Evolutionary conservation across 2,329 filamentous ascomycete genomes (phyloP), one percentile per base, ranked within the genome.

Genomic region (Trichophyton benhamiae): DNA sequence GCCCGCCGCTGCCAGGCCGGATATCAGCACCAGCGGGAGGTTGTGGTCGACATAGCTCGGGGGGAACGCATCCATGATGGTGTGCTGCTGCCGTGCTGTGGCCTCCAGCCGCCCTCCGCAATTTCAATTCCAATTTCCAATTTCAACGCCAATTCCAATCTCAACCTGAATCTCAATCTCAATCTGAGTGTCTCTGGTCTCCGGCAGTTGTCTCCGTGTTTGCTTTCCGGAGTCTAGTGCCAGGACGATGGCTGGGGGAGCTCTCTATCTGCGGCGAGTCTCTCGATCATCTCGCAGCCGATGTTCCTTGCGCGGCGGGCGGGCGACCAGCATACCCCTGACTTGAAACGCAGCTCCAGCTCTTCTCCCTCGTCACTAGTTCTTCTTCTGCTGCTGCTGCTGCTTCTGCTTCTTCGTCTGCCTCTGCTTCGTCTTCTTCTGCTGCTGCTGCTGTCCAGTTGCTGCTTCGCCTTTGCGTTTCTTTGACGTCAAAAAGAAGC

Each of bases 31-130:
- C 62, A 96, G 81, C 41, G 92, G 92, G 68, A 95, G 81, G 75
- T 94, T 95, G 76, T 94, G 91, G 72, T 86, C 84, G 73, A 95
- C 80, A 77, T 91, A 95, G 74, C 87, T 87, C 65, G 73, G 68
- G 25, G 77, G 76, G 65, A 77, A 79, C 63, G 73, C 74, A 67
- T 78, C 75, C 77, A 78, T 78, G 27, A 27, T 30, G 52, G 8
- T 7, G 27, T 30, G 27, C 27, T 30, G 27, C 27, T 30, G 27
- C 27, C 27, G 27, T 7, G 27, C 27, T 30, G 27, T 30, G 2
- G 27, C 1, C 33, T 38, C 33, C 33, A 38, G 33, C 33, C 11
- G 33, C 11, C 33, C 33, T 38, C 33, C 9, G 33, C 11, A 38
- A 38, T 38, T 38, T 13, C 33, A 36, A 36, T 3, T 9, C 33